Conservation (phyloP, 495 filamentous ascomycete species). For the Clohesyomyces aquaticus region DNA sequence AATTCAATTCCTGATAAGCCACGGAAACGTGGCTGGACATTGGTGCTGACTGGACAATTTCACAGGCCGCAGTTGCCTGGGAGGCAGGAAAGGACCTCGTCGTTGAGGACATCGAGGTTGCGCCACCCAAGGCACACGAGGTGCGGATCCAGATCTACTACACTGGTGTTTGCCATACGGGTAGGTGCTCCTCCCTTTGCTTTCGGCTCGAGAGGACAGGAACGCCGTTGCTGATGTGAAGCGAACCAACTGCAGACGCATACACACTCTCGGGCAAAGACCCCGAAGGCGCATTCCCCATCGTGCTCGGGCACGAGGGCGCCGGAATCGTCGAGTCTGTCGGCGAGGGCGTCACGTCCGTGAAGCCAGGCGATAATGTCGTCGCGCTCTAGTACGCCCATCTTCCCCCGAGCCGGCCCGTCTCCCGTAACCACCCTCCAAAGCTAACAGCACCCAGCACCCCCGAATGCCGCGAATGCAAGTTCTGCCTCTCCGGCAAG, state of each 20-base stretch:
- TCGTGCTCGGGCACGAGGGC: constrained; percentile 95
- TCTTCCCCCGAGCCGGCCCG: neutral
- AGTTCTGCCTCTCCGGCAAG: constrained; percentile 99
- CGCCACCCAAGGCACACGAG: constrained; percentile 88
- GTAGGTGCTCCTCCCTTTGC: constrained; percentile 52
- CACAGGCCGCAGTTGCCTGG: constrained; percentile 92
- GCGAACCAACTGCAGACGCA: constrained; percentile 79
- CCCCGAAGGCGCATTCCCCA: constrained; percentile 96
- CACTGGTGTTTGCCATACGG: constrained; percentile 98
- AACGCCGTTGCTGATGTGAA: too few species aligned
- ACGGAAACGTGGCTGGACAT: too few species aligned
- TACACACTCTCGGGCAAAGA: constrained; percentile 98
- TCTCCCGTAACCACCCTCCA: neutral
- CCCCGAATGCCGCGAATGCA: constrained; percentile 95
- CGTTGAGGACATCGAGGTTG: constrained; percentile 90
- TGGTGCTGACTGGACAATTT: neutral
- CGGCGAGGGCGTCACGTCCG: constrained; percentile 90
- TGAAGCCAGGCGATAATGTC: constrained; percentile 91
- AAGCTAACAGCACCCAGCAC: constrained; percentile 60
- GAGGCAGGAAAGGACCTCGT: constrained; percentile 86
- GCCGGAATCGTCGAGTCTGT: constrained; percentile 96
- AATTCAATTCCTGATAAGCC: too few species aligned
- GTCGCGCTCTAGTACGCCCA: constrained; percentile 85
- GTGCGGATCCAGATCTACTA: constrained; percentile 95
- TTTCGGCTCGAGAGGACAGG: too few species aligned